Evolutionary conservation across 768 basidiomycete species (phyloP).

Genomic region (Pleurotus tuoliensis): DNA sequence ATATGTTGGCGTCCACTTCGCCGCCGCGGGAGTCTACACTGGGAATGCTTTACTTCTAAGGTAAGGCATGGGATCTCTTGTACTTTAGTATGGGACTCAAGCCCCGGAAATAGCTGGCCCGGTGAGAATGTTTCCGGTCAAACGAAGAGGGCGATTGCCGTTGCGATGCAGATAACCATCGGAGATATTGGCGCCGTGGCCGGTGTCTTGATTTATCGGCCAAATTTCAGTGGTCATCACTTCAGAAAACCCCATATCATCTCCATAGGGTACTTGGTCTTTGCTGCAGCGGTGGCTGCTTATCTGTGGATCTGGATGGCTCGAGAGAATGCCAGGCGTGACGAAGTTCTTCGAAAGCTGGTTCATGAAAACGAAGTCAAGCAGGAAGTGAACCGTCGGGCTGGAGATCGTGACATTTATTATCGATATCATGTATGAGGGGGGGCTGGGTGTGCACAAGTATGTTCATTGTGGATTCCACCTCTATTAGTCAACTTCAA

Average conservation of each 20-base stretch:
- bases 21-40: constrained; percentile 53
- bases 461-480: neutral
- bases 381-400: constrained; percentile 14
- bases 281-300: constrained; percentile 37
- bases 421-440: constrained; percentile 37
- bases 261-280: constrained; percentile 54
- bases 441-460: too few relatives aligned
- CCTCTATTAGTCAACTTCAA: neutral
- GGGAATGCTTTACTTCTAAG: constrained; percentile 55
- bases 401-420: constrained; percentile 35
- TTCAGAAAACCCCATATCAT: constrained; percentile 57
- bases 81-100: neutral
- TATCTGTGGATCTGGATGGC: constrained; percentile 47
- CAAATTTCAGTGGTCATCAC: constrained; percentile 38
- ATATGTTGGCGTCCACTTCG: constrained; percentile 55
- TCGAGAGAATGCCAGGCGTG: constrained; percentile 45
- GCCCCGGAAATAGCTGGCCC: constrained; percentile 41
- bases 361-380: constrained; percentile 17
- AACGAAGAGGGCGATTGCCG: constrained; percentile 59
- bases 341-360: constrained; percentile 19
- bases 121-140: constrained; percentile 67
- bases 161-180: constrained; percentile 62
- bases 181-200: constrained; percentile 59
- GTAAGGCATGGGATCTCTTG: constrained; percentile 20
- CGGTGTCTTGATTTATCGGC: constrained; percentile 55